These are phyloP conservation scores for Cnidoscolus chayamansa DNA, from an alignment of 441 rosid species.

Conservation along the genomic window DNA sequence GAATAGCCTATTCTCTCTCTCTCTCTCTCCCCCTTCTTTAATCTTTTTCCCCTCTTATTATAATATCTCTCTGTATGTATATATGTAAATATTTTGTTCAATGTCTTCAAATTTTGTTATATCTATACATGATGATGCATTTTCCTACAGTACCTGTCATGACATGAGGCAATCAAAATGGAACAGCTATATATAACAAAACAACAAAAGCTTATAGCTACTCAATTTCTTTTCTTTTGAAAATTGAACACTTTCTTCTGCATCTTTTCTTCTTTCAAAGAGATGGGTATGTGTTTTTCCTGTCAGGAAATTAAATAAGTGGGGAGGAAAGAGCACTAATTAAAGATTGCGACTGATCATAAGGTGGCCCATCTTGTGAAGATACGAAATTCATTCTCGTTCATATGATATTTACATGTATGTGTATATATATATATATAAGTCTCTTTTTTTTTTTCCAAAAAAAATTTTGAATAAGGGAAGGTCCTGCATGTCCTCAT, in stretches of 20 bases:
- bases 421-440: constrained; percentile 4
- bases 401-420: constrained; percentile 5
- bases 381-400: constrained; percentile 28
- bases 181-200: not conserved
- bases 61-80: constrained; percentile 6
- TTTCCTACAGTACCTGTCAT: not conserved
- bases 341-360: constrained; percentile 38
- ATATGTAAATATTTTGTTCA: not conserved
- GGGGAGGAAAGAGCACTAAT: constrained; percentile 25
- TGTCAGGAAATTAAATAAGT: constrained; percentile 25
- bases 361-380: constrained; percentile 44
- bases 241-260: not conserved
- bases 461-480: not conserved
- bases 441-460: not conserved
- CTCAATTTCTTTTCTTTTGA: not conserved
- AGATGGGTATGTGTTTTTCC: constrained; percentile 5
- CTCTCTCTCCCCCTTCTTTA: no score
- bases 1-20: constrained; percentile 27
- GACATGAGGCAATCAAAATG: not conserved
- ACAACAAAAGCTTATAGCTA: not conserved
- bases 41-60: constrained; percentile 13
- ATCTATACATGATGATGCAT: not conserved
- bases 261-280: not conserved
- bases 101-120: not conserved
- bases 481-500: not conserved